Conservation (phyloP, 352 stramenopile species). For the Phytopythium aichiense region DNA sequence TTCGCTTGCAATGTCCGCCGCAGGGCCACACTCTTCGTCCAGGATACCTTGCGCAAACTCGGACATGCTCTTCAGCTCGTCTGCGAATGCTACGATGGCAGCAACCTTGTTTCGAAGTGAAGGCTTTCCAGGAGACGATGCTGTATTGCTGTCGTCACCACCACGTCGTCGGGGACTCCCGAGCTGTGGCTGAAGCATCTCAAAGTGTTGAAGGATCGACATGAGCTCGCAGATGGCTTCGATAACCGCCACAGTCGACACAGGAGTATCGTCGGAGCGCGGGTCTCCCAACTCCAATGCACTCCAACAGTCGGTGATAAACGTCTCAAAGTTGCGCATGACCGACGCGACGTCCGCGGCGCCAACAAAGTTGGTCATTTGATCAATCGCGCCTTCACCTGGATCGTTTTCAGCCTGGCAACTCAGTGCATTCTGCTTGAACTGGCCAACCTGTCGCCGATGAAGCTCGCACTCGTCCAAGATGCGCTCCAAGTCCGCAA, state of each 20-base stretch:
- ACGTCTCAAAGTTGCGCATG: not conserved
- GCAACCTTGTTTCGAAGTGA: conserved; percentile 30
- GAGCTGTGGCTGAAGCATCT: conserved; percentile 27
- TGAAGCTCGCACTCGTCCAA: conserved; percentile 23
- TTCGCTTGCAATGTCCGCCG: not conserved
- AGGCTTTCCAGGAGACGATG: conserved; percentile 4
- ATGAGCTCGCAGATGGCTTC: conserved; percentile 32
- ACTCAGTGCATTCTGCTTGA: not conserved
- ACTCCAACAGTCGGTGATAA: not conserved
- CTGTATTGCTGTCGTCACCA: not conserved
- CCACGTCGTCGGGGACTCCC: conserved; percentile 16
- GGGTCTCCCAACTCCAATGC: not conserved
- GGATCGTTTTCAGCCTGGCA: not conserved
- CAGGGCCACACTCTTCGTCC: conserved; percentile 35
- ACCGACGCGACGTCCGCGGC: not conserved
- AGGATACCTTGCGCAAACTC: conserved; percentile 62
- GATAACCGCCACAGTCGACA: conserved; percentile 18
- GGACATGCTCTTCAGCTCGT: conserved; percentile 51
- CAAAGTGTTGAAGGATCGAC: conserved; percentile 37
- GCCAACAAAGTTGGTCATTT: conserved; percentile 2
- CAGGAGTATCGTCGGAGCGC: not conserved
- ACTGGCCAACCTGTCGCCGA: conserved; percentile 9
- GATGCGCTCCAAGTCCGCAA: conserved; percentile 14
- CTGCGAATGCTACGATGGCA: conserved; percentile 43
- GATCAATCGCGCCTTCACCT: too few species aligned